Conservation (phyloP, 495 filamentous ascomycete species). For the Trichoderma orchidacearum region DNA sequence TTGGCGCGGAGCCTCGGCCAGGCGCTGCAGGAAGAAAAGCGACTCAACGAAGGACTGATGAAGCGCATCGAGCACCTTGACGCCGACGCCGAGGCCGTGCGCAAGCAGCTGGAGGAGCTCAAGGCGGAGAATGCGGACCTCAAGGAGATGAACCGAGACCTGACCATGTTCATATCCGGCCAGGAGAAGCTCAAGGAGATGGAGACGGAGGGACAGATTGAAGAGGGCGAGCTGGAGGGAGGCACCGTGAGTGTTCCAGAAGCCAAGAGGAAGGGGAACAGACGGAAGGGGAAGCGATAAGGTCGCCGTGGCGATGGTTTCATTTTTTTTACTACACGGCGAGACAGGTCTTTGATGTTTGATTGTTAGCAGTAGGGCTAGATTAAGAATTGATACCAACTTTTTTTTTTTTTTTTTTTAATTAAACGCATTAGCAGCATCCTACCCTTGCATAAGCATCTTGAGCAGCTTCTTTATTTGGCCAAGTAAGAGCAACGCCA, state of each 20-base stretch:
- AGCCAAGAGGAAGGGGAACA: conserved; percentile 38
- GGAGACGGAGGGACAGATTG: conserved; percentile 45
- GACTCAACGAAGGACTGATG: conserved; percentile 66
- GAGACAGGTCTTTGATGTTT: background rate
- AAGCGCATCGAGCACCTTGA: conserved; percentile 57
- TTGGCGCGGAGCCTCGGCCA: conserved; percentile 65
- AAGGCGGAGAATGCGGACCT: conserved; percentile 47
- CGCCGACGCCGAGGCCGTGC: conserved; percentile 38
- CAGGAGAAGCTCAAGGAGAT: conserved; percentile 67
- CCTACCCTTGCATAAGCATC: too few species aligned
- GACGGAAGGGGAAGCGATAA: conserved; percentile 22
- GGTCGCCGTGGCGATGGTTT: background rate
- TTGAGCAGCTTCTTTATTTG: too few species aligned
- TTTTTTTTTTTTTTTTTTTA: too few species aligned
- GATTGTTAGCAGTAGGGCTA: background rate
- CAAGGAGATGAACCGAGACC: conserved; percentile 76
- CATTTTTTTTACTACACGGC: too few species aligned
- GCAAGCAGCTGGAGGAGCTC: conserved; percentile 38
- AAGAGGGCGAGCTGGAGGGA: conserved; percentile 36
- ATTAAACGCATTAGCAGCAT: too few species aligned
- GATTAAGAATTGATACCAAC: background rate
- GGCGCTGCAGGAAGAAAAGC: conserved; percentile 77
- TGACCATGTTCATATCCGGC: conserved; percentile 78
- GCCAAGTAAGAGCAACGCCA: too few species aligned
- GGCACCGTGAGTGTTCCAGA: conserved; percentile 38